Base-by-base conservation (phyloP, 306 rosid genomes). In the Ormosia semicastrata region DNA sequence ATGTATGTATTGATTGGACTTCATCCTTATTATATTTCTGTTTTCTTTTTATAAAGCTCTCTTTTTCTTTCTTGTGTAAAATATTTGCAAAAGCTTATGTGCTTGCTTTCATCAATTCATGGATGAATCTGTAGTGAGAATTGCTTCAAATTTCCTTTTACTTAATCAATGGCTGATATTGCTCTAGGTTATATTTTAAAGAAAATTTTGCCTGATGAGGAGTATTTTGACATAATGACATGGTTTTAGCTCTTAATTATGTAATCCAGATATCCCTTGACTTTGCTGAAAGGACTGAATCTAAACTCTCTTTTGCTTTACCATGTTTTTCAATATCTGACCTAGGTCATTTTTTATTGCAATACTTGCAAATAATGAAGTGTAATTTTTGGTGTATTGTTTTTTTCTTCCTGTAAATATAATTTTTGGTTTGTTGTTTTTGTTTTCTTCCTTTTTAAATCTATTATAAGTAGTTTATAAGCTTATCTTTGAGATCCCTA, bases 1-100 rank as follows among this genome's bases (percentile, higher is more conserved):
- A 89, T 96, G 99, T 85, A 85, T 70, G 89, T 44, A 50, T 58
- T 50, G 12, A 13, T 58, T 69, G 60, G 15, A 68, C 44, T 40
- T 32, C 50, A 79, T 33, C 46, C 24, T 50, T 53, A 37, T 53
- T 41, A 14, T 75, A 12, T 54, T 33, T 9, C 13, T 29, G 24
- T 68, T 18, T 39, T 37, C 59, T 53, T 7, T 32, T 8, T 33
- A 0, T 8, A 32, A 30, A 30, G 50, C 69, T 46, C n/a, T 30
- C 6, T 8, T 6, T 69, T 73, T 41, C 24, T 11, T 11, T 37
- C 43, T 8, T 64, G 24, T 17, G 2, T 30, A 3, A 58, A 44
- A 14, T 30, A n/a, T n/a, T 49, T 29, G 66, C 11, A 11, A n/a
- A 37, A 39, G 14, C 17, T 39, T 14, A 15, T 39, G 2, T 63